Evolutionary conservation across 2,329 filamentous ascomycete genomes (phyloP).

Genomic region (Botrytis porri): DNA sequence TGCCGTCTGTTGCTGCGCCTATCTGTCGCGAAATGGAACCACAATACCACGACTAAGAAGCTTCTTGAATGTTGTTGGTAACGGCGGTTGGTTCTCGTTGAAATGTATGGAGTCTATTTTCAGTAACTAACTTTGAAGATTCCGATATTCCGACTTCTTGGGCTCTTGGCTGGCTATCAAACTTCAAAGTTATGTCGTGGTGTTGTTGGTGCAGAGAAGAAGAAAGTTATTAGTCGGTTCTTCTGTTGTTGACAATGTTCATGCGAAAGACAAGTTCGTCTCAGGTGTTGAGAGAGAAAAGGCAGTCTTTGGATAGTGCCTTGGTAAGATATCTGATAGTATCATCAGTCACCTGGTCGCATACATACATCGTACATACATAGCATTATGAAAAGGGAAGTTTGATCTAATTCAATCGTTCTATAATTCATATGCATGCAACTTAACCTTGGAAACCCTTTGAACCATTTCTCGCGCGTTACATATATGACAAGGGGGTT

Average conservation of each 20-base stretch:
- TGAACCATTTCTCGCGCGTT: conserved; percentile 6
- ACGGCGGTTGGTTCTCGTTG: neutral
- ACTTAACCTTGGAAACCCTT: neutral
- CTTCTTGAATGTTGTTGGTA: neutral
- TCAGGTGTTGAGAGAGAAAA: neutral
- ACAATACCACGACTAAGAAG: neutral
- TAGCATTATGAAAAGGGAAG: neutral
- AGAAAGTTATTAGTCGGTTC: neutral
- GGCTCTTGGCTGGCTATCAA: conserved; percentile 7
- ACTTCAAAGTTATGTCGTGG: neutral
- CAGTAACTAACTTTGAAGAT: neutral
- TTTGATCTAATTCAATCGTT: neutral
- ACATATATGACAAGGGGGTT: conserved; percentile 11
- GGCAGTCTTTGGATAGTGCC: neutral
- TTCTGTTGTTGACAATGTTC: neutral
- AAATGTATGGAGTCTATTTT: neutral
- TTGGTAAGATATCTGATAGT: neutral
- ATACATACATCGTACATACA: neutral
- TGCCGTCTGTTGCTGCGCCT: neutral
- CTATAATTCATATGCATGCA: neutral
- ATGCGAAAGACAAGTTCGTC: neutral
- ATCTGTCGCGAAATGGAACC: neutral
- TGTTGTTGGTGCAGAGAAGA: neutral
- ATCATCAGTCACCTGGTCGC: neutral
- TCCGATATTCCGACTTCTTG: neutral